Base-by-base conservation (phyloP, 257 asterid species). In the Paraleonurus japonicus region DNA sequence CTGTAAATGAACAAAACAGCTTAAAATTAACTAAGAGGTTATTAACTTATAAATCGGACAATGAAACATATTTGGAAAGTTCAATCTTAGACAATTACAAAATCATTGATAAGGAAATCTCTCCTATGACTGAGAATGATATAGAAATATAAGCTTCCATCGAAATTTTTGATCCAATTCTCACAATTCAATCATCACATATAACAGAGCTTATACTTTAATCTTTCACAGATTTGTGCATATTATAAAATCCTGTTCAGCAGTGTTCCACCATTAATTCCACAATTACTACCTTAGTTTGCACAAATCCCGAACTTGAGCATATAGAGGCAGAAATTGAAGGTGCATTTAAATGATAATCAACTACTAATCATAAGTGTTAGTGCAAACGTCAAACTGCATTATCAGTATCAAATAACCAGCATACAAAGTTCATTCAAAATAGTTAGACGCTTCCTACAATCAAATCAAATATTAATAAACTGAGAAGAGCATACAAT, bases 401-500 rank as follows among this genome's bases (percentile, higher is more conserved):
- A 45, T 24, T 10, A 69, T 17, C 35, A 66, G 30, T 28, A 16
- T 70, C 48, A 19, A 66, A 41, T 3, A 61, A 72, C 23, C 59
- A 63, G 48, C 70, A 22, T n/a, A 39, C 2, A 11, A 45, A 27
- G 17, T 28, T 22, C 13, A 19, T 30, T 35, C 61, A 30, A 43
- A 17, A 57, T 7, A n/a, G 16, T 4, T 1, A 16, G 7, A 59
- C 2, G n/a, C 26, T 4, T 26, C 11, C 10, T 30, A 26, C 55
- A 45, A 19, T 13, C 57, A 4, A 62, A 65, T 53, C 55, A 81
- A 39, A 22, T 41, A 15, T 57, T 43, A 65, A 59, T 11, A 47
- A 69, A 70, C 16, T 17, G 26, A 23, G 61, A 63, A 48, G 55
- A 57, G 1, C 95, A 58, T 94, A 94, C 98, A 94, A 71, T 81